Base-by-base conservation (phyloP, 371 early-diverging fungal species). In the Actinomortierella wolfii region DNA sequence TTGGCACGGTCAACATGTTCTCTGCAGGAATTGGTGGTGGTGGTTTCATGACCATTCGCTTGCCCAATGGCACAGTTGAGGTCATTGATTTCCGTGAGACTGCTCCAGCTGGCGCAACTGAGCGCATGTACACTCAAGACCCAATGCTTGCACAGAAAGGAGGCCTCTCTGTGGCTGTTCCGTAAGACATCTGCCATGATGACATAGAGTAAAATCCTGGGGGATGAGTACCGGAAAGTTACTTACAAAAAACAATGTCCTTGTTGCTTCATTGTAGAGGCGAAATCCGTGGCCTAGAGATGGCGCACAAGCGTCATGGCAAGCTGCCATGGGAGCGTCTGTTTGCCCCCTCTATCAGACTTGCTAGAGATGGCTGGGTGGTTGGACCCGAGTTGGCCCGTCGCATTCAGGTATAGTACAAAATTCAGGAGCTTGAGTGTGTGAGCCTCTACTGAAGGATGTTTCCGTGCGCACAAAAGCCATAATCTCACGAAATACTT, bases 11-110 rank as follows among this genome's bases (percentile, higher is more conserved):
- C 51, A 93, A 99, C 76, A 86, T 84, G 14, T 98, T 96, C 84
- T 89, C 96, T 14, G 89, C 95, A n/a, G 99, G 99, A 51, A 94
- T 96, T 44, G 97, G 98, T 24, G 97, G 96, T 5, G 99, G 99
- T 41, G 99, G 99, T 5, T 98, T 99, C 77, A 91, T 98, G 91
- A 76, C 97, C n/a, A 82, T 98, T 18, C 89, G 96, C 24, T 67
- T 82, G 5, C 77, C 86, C 26, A 79, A 86, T 59, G 82, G 86
- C 17, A 79, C 84, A 29, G 68, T 67, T 11, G 87, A 86, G 44
- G 68, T 81, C 11, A 84, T 93, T 52, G 92, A 93, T 73, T 93
- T 93, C 45, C 81, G 99, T 49, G 99, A 99, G 79, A 83, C 80
- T 1, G 99, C 99, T 0, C 97, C 98, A 6, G 77, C 66, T n/a